Conservation (phyloP, 164 flowering plant species). For the Aristolochia contorta region DNA sequence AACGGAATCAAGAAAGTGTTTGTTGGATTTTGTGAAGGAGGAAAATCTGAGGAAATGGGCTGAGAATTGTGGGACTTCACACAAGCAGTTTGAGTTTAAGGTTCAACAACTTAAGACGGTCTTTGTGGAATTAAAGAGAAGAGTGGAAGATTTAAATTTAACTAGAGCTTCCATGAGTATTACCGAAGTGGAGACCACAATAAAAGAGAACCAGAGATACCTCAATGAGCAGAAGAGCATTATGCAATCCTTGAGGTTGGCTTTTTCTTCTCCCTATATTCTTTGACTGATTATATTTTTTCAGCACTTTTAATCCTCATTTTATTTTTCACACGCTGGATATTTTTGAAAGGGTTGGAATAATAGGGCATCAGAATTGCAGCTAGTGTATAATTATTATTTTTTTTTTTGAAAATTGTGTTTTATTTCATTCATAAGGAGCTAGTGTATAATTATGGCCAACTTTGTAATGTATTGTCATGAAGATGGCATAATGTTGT, state of each 20-base stretch:
- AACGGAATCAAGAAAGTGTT: constrained; percentile 49
- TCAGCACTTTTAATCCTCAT: too few species aligned
- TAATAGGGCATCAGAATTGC: too few species aligned
- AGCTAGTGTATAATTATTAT: too few species aligned
- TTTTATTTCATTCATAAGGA: too few species aligned
- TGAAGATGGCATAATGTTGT: too few species aligned
- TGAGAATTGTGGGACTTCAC: constrained; percentile 63
- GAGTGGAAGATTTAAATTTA: constrained; percentile 68
- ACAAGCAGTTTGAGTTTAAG: constrained; percentile 79
- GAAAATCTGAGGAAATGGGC: constrained; percentile 57
- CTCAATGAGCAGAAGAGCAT: constrained; percentile 78
- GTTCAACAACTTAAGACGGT: constrained; percentile 66
- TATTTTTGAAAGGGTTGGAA: too few species aligned
- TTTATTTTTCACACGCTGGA: too few species aligned
- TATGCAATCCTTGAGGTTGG: constrained; percentile 92
- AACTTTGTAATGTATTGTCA: too few species aligned
- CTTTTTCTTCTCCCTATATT: neutral
- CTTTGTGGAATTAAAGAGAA: constrained; percentile 63
- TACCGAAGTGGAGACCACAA: constrained; percentile 47
- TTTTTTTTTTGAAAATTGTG: too few species aligned
- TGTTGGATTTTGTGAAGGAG: constrained; percentile 89
- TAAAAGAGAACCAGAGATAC: constrained; percentile 60
- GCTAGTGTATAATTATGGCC: too few species aligned
- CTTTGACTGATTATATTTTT: too few species aligned
- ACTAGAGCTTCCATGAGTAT: constrained; percentile 38